Percentiles rank a stretch among this genome's conserved stretches.
Conservation (phyloP, 2,329 filamentous ascomycete species). For the Colletotrichum shisoi region DNA sequence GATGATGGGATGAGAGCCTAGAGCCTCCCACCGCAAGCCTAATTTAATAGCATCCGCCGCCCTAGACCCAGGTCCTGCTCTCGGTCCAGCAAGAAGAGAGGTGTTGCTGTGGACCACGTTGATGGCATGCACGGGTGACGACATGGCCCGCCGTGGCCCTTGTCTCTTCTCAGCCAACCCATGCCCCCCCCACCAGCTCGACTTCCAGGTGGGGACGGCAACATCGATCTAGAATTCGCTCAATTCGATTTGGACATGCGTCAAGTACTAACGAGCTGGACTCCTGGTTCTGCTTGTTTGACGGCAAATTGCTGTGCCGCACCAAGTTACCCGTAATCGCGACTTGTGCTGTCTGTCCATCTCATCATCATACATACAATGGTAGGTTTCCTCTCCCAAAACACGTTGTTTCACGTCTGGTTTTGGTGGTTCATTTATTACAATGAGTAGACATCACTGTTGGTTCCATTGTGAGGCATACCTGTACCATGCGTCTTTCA, state of each 20-base stretch:
- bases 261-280: not conserved
- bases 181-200: not conserved
- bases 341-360: not conserved
- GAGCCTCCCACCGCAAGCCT: constrained; percentile 6
- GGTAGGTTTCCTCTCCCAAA: not conserved
- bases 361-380: not conserved
- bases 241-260: constrained; percentile 1
- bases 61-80: not conserved
- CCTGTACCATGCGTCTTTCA: not conserved
- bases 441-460: not conserved
- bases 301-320: not conserved
- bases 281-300: not conserved
- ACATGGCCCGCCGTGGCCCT: not conserved
- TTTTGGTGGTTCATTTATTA: not conserved
- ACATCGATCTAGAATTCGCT: not conserved
- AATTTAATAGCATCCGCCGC: not conserved
- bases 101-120: not conserved
- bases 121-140: not conserved
- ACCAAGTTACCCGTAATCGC: not conserved
- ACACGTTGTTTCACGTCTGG: not conserved
- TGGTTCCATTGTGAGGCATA: not conserved
- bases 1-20: constrained; percentile 17
- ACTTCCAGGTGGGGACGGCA: not conserved
- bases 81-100: not conserved
- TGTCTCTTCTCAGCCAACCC: not conserved